Percentiles rank a stretch among this genome's conserved stretches.
Conservation (phyloP, 306 rosid genomes). For the Amphicarpaea edgeworthii region DNA sequence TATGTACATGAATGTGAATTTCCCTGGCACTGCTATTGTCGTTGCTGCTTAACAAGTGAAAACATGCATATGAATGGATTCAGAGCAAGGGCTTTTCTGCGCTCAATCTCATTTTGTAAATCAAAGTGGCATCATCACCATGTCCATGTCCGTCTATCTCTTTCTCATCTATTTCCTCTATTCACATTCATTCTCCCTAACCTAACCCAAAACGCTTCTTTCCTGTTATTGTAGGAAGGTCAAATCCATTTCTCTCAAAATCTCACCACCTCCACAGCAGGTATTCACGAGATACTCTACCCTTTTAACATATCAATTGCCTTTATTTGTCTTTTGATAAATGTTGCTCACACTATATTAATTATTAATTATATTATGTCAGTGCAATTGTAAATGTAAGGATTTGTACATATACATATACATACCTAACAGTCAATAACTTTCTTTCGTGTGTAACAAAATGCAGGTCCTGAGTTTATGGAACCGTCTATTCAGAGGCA, state of each 20-base stretch:
- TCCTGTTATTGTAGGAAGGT: constrained; percentile 35
- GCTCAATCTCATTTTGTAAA: constrained; percentile 53
- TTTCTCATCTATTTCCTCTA: constrained; percentile 11
- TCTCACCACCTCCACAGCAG: constrained; percentile 39
- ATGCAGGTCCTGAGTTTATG: constrained; percentile 50
- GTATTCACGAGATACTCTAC: no score
- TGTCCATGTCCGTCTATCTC: constrained; percentile 45
- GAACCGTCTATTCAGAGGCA: constrained; percentile 58
- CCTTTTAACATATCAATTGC: no score
- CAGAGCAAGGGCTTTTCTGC: constrained; percentile 55
- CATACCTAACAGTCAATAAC: neutral
- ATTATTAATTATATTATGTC: no score
- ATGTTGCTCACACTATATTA: no score
- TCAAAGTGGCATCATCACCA: constrained; percentile 46
- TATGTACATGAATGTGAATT: neutral
- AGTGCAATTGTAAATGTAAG: no score
- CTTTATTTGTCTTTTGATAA: no score
- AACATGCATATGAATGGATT: constrained; percentile 46
- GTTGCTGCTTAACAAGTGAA: no score
- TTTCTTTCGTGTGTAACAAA: constrained; percentile 23
- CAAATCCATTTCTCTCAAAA: constrained; percentile 3
- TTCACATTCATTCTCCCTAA: neutral
- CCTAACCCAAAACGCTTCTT: neutral
- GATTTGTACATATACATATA: no score
- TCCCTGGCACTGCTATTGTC: neutral